These are phyloP conservation scores for Boechera stricta DNA, from an alignment of 345 rosid genomes.

Conservation along the genomic window DNA sequence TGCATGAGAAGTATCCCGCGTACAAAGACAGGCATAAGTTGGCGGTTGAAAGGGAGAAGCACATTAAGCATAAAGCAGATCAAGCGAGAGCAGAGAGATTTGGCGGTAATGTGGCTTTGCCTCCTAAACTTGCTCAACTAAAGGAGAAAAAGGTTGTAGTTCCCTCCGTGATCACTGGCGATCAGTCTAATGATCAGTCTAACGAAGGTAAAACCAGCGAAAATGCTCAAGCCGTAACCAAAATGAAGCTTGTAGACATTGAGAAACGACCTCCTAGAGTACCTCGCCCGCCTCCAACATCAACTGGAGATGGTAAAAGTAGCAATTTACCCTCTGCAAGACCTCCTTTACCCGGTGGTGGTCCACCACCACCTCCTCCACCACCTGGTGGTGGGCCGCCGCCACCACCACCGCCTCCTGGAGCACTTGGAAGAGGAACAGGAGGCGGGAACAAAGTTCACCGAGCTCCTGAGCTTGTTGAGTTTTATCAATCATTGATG, in stretches of 20 bases:
- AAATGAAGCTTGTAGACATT: conserved; percentile 71
- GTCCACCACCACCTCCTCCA: conserved; percentile 65
- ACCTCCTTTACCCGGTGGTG: conserved; percentile 55
- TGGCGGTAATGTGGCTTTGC: conserved; percentile 60
- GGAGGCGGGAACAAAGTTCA: conserved; percentile 85
- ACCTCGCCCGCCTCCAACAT: conserved; percentile 88
- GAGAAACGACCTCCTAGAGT: conserved; percentile 90
- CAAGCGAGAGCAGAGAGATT: conserved; percentile 79
- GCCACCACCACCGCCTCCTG: conserved; percentile 88
- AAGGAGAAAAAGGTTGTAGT: conserved; percentile 61
- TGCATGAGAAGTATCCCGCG: conserved; percentile 89
- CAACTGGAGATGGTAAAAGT: conserved; percentile 51
- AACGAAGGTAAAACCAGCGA: conserved; percentile 58
- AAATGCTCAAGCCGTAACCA: conserved; percentile 58
- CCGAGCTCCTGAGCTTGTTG: conserved; percentile 93
- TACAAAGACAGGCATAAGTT: conserved; percentile 91
- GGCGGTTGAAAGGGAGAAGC: conserved; percentile 89
- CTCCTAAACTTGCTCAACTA: conserved; percentile 75
- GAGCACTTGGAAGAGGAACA: conserved; percentile 76
- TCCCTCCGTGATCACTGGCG: conserved; percentile 46
- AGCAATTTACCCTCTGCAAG: conserved; percentile 44
- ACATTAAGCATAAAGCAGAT: conserved; percentile 78
- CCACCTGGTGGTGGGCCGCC: conserved; percentile 60
- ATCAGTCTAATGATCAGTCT: conserved; percentile 49
- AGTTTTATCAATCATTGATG: conserved; percentile 94